A percentile compares a stretch with the other conserved stretches of the same genome.
Conservation (phyloP, 208 protist genomes). For the Wallacemonas sp. region DNA sequence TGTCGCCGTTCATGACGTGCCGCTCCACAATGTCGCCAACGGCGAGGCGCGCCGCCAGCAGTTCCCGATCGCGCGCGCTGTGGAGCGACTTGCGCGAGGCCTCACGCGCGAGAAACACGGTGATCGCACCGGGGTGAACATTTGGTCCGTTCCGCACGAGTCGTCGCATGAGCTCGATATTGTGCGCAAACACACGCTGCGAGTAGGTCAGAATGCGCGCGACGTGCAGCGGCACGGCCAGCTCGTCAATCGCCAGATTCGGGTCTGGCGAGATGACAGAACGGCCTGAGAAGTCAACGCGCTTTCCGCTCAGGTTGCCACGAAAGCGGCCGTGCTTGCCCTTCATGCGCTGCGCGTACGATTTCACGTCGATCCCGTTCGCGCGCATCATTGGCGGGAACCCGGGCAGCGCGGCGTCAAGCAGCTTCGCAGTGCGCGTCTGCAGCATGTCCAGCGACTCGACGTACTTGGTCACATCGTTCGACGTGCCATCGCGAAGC, state of each 20-base stretch:
- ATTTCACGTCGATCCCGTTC: conserved; percentile 66
- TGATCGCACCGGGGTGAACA: conserved; percentile 97
- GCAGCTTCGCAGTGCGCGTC: conserved; percentile 82
- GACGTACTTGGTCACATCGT: conserved; percentile 67
- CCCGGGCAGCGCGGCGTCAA: conserved; percentile 83
- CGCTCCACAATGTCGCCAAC: conserved; percentile 99
- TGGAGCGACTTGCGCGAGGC: conserved; percentile 77
- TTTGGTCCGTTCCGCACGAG: conserved; percentile 96
- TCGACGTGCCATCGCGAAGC: conserved; percentile 71
- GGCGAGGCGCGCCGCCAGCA: conserved; percentile 80
- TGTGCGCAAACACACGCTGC: conserved; percentile 94
- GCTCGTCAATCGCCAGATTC: conserved; percentile 97
- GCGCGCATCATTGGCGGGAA: conserved; percentile 44
- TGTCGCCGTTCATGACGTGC: conserved; percentile 98
- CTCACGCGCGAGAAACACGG: conserved; percentile 85
- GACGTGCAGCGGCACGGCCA: conserved; percentile 97
- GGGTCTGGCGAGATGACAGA: conserved; percentile 99
- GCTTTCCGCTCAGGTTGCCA: conserved; percentile 99
- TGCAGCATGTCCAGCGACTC: conserved; percentile 98
- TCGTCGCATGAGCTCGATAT: conserved; percentile 91
- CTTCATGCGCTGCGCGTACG: conserved; percentile 98
- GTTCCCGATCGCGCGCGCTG: conserved; percentile 65
- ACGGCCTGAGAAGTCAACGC: conserved; percentile 99
- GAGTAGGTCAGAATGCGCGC: conserved; percentile 98
- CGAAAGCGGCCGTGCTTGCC: conserved; percentile 99